Base-by-base conservation (phyloP, 441 rosid genomes). In the Cnidoscolus chayamansa region DNA sequence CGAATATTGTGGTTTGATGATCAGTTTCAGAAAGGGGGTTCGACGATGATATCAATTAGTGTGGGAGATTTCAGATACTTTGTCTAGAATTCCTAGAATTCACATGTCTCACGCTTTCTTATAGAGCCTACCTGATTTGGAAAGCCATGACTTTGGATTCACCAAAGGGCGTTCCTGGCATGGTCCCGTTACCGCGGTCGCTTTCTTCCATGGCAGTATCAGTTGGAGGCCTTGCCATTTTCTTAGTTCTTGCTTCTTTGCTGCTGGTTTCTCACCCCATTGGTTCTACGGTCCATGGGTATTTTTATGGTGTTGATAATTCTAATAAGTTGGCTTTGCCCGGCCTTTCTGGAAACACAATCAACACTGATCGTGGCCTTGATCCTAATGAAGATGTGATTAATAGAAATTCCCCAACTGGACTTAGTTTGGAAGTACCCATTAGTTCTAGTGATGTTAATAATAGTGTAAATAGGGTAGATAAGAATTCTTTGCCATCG, bases 221-320 rank as follows among this genome's bases (percentile, higher is more conserved):
- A 10, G 74, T 90, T 67, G 83, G 82, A 56, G 81, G 96, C 54
- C 77, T 92, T 64, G 89, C 94, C n/a, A 48, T 82, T 48, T 88
- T 94, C 81, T 84, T 94, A 77, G 54, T 90, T 57, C 76, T 87
- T 43, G 97, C 87, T 59, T 88, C 97, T 43, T 80, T 81, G 87
- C 76, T 92, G 77, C 80, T 88, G 49, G 80, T 90, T 56, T 87
- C 93, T 0, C 70, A 80, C 70, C 99, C 96, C 0, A 74, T 86
- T 17, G 77, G 87, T 78, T 81, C 91, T 15, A 81, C 87, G 1
- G 78, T 90, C 40, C 81, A 78, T 51, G 85, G 85, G 7, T 83
- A 89, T 50, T 88, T 92, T 72, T 89, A 85, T 25, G 84, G 89
- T 17, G 63, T 86, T 65, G 89, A 85, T 71, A 74, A 73, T 73